Conservation (phyloP, 2,329 filamentous ascomycete genomes). For the Fonsecaea nubica region DNA sequence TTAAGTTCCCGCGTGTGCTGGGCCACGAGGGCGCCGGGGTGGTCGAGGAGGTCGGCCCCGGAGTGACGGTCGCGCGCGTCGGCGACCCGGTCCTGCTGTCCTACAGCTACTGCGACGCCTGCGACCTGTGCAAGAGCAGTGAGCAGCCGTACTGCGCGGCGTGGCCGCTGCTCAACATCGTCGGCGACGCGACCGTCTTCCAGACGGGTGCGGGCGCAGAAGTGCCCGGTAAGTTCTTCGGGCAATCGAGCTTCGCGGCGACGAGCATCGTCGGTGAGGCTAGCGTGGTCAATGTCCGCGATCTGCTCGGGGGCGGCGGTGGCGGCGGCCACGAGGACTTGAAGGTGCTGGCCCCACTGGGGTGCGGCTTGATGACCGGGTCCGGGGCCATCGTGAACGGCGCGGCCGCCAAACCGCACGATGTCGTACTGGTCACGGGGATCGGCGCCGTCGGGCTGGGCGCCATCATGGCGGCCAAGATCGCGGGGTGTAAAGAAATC, state of each 20-base stretch:
- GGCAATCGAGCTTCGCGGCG: conserved; percentile 48
- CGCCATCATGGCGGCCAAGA: conserved; percentile 58
- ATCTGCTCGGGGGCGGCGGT: conserved; percentile 21
- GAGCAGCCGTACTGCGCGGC: conserved; percentile 57
- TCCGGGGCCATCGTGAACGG: conserved; percentile 51
- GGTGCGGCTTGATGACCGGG: conserved; percentile 48
- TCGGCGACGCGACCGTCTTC: conserved; percentile 24
- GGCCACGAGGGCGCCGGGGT: conserved; percentile 64
- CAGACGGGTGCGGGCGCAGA: conserved; percentile 39
- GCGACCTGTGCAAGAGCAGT: conserved; percentile 56
- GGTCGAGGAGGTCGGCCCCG: conserved; percentile 54
- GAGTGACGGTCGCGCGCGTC: conserved; percentile 50
- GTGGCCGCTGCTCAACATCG: conserved; percentile 58
- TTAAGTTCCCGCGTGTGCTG: conserved; percentile 56
- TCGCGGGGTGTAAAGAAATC: conserved; percentile 49
- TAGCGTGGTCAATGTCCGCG: conserved; percentile 41
- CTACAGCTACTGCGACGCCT: conserved; percentile 56
- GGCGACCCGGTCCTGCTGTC: conserved; percentile 58
- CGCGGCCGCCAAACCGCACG: conserved; percentile 46
- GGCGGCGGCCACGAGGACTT: conserved; percentile 30
- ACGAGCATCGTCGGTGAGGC: conserved; percentile 42
- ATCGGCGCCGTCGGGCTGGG: conserved; percentile 56
- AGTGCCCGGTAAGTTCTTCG: conserved; percentile 48
- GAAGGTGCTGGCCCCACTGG: conserved; percentile 42
- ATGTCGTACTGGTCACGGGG: conserved; percentile 53